These are phyloP conservation scores for Pneumocystis carinii DNA, from an alignment of 1,139 yeast genomes.

Conservation along the genomic window DNA sequence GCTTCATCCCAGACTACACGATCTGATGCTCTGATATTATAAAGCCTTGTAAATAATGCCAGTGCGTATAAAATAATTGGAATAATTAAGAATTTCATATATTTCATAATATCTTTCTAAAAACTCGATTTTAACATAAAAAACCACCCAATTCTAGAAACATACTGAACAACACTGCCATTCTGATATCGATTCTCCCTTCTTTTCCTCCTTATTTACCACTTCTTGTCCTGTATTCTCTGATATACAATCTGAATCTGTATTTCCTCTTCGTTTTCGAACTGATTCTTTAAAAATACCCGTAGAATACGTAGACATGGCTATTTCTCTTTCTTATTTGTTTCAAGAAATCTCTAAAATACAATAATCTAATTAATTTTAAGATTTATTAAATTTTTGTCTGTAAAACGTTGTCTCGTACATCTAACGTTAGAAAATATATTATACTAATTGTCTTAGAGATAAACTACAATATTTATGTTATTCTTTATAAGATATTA, in stretches of 20 bases:
- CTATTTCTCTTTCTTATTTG: background rate
- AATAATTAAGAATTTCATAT: background rate
- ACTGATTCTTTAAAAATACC: background rate
- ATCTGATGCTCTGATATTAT: constrained; percentile 45
- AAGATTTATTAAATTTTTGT: too few relatives aligned
- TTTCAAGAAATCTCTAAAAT: background rate
- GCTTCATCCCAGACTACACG: constrained; percentile 94
- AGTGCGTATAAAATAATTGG: constrained; percentile 45
- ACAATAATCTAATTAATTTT: background rate
- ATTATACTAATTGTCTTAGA: too few relatives aligned
- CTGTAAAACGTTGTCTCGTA: too few relatives aligned
- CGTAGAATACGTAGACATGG: background rate
- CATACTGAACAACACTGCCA: background rate
- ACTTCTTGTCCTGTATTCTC: background rate
- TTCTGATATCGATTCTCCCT: background rate
- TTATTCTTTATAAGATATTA: too few relatives aligned
- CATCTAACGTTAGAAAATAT: too few relatives aligned
- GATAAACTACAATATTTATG: too few relatives aligned
- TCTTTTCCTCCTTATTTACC: background rate
- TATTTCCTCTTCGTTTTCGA: background rate
- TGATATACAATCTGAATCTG: background rate
- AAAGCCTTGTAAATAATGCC: constrained; percentile 54
- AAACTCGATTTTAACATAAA: background rate
- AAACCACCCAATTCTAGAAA: background rate
- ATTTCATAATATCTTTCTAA: background rate